These are phyloP conservation scores for Yamadazyma scolyti DNA, from an alignment of 805 yeast species.

Conservation along the genomic window DNA sequence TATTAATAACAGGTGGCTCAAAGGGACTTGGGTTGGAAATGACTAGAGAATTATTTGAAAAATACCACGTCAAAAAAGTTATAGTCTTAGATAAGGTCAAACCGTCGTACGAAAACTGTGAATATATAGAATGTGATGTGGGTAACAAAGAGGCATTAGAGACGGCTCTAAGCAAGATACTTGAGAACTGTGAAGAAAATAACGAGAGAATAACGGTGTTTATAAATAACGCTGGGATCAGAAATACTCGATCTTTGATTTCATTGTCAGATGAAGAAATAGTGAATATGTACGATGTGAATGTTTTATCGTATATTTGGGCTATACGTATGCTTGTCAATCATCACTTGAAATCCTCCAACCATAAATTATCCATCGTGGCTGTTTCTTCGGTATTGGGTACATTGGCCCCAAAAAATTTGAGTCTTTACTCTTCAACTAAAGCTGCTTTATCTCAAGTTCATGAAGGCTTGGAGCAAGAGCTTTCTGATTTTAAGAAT, in stretches of 20 bases:
- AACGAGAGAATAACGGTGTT: constrained; percentile 18
- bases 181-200: constrained; percentile 14
- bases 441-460: constrained; percentile 44
- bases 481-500: constrained; percentile 18
- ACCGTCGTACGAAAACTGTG: constrained; percentile 4
- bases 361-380: constrained; percentile 21
- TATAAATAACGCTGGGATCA: constrained; percentile 49
- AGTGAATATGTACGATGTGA: constrained; percentile 23
- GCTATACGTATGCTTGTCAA: constrained; percentile 11
- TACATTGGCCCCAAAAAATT: constrained; percentile 43
- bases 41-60: constrained; percentile 22
- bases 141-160: constrained; percentile 14
- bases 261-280: constrained; percentile 19
- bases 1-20: constrained; percentile 50
- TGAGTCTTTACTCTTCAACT: constrained; percentile 47
- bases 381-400: constrained; percentile 48
- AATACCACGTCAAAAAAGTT: constrained; percentile 8
- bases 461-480: constrained; percentile 44
- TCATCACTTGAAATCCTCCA: constrained; percentile 13
- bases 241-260: constrained; percentile 31
- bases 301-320: constrained; percentile 28
- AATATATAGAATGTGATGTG: constrained; percentile 23
- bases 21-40: constrained; percentile 47
- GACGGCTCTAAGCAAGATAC: constrained; percentile 16
- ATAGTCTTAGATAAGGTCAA: constrained; percentile 12